Percentiles rank a stretch among this genome's conserved stretches.
These are phyloP conservation scores for Sclerotinia minor DNA, from an alignment of 2,329 filamentous ascomycete genomes.

Conservation along the genomic window DNA sequence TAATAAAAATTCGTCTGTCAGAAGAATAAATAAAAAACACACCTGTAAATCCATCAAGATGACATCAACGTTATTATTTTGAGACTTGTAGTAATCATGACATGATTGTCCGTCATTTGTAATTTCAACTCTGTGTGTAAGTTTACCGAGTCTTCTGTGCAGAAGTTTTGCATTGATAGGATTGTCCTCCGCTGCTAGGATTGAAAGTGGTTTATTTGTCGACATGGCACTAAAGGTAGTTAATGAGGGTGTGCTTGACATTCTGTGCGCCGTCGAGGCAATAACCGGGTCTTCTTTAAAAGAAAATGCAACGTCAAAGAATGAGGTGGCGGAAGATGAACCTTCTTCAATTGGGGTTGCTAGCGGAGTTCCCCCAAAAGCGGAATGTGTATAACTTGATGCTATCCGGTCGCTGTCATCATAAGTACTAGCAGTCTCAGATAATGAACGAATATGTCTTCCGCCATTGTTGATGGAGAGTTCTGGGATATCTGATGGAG, in stretches of 20 bases:
- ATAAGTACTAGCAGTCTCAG: not conserved
- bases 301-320: constrained; percentile 14
- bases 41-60: constrained; percentile 94
- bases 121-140: constrained; percentile 68
- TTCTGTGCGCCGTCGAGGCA: not conserved
- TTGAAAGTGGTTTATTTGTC: constrained; percentile 35
- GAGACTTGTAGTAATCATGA: constrained; percentile 65
- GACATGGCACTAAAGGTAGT: not conserved
- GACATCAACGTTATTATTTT: constrained; percentile 67
- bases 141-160: constrained; percentile 74
- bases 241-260: not conserved
- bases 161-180: constrained; percentile 83
- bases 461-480: not conserved
- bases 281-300: not conserved
- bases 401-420: constrained; percentile 17
- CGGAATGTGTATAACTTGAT: not conserved
- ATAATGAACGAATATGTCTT: not conserved
- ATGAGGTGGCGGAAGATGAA: constrained; percentile 2
- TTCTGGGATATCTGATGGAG: not conserved
- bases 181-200: constrained; percentile 87
- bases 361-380: constrained; percentile 9
- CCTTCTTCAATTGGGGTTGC: constrained; percentile 10
- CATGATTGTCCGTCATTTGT: constrained; percentile 86
- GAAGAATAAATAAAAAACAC: constrained; percentile 41
- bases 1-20: not conserved